Evolutionary conservation across 2,329 filamentous ascomycete genomes (phyloP).

Genomic region (Thermothelomyces thermophilus): DNA sequence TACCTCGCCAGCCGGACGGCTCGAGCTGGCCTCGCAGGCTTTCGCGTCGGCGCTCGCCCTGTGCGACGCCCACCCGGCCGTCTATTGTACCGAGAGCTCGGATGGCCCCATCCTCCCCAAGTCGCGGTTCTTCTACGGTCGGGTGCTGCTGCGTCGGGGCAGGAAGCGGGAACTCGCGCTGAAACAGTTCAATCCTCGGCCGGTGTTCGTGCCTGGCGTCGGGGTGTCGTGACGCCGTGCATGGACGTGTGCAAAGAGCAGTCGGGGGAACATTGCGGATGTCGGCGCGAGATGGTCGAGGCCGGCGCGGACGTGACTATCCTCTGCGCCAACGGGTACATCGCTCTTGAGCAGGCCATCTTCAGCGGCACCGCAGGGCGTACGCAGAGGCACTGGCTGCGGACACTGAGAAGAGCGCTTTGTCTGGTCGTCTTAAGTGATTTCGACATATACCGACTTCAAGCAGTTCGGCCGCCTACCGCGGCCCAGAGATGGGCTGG

Average conservation of each 20-base stretch:
- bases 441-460: constrained; percentile 10
- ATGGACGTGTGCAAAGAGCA: neutral
- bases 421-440: constrained; percentile 3
- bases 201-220: neutral
- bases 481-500: neutral
- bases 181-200: neutral
- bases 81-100: no score
- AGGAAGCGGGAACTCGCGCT: neutral
- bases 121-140: neutral
- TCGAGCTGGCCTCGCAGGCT: neutral
- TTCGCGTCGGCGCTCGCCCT: neutral
- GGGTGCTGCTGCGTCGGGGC: neutral
- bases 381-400: neutral
- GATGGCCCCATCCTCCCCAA: neutral
- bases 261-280: neutral
- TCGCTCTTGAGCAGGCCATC: neutral
- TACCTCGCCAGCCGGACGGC: neutral
- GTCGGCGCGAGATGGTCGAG: neutral
- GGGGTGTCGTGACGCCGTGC: neutral
- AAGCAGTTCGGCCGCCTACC: neutral
- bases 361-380: neutral
- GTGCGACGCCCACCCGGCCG: neutral
- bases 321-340: neutral
- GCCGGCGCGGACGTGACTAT: neutral
- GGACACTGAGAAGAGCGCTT: neutral